These are phyloP conservation scores for Fraxinus velutina DNA, from an alignment of 305 asterid species.

Conservation along the genomic window DNA sequence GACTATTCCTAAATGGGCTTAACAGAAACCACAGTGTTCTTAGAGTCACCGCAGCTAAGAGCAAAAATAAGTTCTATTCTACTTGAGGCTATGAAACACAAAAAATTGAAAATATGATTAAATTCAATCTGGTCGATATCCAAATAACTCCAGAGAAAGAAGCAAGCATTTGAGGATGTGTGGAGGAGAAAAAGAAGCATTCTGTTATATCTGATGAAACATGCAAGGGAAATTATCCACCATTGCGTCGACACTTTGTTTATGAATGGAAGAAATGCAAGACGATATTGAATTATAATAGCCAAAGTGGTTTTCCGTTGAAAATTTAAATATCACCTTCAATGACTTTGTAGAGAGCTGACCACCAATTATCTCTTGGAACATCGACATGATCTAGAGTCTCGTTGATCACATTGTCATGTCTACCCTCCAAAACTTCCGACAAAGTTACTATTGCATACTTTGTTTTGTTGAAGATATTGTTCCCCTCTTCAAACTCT, in stretches of 20 bases:
- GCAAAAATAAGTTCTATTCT: not conserved
- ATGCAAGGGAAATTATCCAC: not conserved
- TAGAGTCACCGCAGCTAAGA: not conserved
- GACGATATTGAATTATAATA: not conserved
- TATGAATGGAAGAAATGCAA: not conserved
- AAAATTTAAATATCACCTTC: slow-evolving; percentile 46
- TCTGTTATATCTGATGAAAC: not conserved
- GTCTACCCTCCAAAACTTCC: slow-evolving; percentile 58
- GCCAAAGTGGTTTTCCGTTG: not conserved
- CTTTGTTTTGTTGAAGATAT: slow-evolving; percentile 46
- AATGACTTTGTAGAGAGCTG: slow-evolving; percentile 53
- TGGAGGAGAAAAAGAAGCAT: not conserved
- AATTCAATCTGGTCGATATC: not conserved
- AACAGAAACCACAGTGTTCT: not conserved
- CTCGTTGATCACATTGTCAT: slow-evolving; percentile 46
- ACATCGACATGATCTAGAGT: slow-evolving; percentile 49
- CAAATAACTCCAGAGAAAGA: not conserved
- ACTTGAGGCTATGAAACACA: not conserved
- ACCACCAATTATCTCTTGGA: slow-evolving; percentile 61
- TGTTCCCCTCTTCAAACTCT: slow-evolving; percentile 32
- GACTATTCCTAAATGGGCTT: too few relatives aligned
- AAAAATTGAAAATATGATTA: not conserved
- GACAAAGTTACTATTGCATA: slow-evolving; percentile 59
- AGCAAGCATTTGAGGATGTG: not conserved
- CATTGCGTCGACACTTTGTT: not conserved